phyloP scores from a whole-genome alignment of 805 yeast genomes.

The Candida yuanshanica region DNA sequence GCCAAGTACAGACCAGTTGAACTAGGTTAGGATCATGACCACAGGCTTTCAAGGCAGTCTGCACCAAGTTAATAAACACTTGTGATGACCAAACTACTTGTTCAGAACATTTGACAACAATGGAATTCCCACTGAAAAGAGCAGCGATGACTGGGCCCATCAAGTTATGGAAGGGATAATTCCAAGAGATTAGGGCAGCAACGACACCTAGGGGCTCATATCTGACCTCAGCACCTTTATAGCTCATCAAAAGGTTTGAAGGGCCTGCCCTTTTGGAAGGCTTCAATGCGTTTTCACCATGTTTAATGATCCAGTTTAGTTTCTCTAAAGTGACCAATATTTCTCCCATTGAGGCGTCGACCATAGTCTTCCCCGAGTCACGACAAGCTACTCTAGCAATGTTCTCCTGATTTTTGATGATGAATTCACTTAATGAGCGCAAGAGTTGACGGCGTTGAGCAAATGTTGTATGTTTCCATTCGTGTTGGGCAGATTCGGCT shows the following conservation, averaged over 20 bases:
- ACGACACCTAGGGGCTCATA: slow-evolving; percentile 89
- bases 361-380: slow-evolving; percentile 92
- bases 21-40: slow-evolving; percentile 78
- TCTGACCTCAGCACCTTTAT: slow-evolving; percentile 89
- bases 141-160: slow-evolving; percentile 91
- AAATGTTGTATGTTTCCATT: slow-evolving; percentile 41
- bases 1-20: slow-evolving; percentile 85
- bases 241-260: slow-evolving; percentile 74
- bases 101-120: slow-evolving; percentile 91
- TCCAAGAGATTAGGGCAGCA: slow-evolving; percentile 92
- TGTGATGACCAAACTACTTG: slow-evolving; percentile 93
- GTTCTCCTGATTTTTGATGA: slow-evolving; percentile 75
- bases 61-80: slow-evolving; percentile 68
- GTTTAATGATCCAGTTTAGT: slow-evolving; percentile 78
- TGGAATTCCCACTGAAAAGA: slow-evolving; percentile 85
- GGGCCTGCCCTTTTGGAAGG: slow-evolving; percentile 81
- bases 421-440: slow-evolving; percentile 62
- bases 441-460: slow-evolving; percentile 66
- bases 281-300: slow-evolving; percentile 66
- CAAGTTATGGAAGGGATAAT: slow-evolving; percentile 92
- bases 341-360: slow-evolving; percentile 96
- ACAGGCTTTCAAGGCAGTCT: slow-evolving; percentile 64
- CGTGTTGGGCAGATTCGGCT: slow-evolving; percentile 29
- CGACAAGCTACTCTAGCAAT: slow-evolving; percentile 92
- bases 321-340: slow-evolving; percentile 93